Evolutionary conservation across 208 protist genomes (phyloP), one percentile per base, ranked within the genome.

Genomic region (Herpetomonas samuelpessoai): DNA sequence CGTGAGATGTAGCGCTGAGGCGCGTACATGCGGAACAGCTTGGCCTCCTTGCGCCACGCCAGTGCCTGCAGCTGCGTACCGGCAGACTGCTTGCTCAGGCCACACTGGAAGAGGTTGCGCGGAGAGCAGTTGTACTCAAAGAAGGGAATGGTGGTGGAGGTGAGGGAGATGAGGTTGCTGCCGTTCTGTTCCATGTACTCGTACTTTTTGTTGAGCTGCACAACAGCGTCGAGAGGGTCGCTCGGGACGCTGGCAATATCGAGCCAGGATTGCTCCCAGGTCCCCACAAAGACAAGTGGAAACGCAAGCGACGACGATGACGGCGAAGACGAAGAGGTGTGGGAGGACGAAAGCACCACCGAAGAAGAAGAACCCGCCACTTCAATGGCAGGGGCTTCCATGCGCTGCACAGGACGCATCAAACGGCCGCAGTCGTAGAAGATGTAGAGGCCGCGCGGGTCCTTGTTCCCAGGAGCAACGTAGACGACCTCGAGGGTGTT

Each of bases 71-170:
- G 62, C 64, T 99, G 97, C 10, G 93, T 98, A 38, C 98, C 99
- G 79, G 99, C 98, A 12, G 98, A 99, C 76, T 99, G 99, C 78
- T 99, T 99, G 30, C 90, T 98, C 83, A 99, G 99, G 58, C 99
- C 93, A 77, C 98, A 99, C 87, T 99, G 98, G 81, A 99, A 99
- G 76, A 99, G 98, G 78, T 99, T 99, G 54, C 99, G 82, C 31
- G 99, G 99, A n/a, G 88, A 98, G 86, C 99, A 99, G 82, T 99
- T 99, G 82, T 98, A 96, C 79, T 99, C 97, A 49, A 97, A 99
- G 76, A 99, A 99, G 44, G 99, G 99, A 27, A 99, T 99, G 0
- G 99, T 86, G 27, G 93, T 89, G 10, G 98, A 98, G 47, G 99
- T 92, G 35, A 99, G 61, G 21, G 87, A 98, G 53, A 99, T 86